Evolutionary conservation across 1,284 basidiomycete genomes (phyloP).

Genomic region (Puccinia novopanici): DNA sequence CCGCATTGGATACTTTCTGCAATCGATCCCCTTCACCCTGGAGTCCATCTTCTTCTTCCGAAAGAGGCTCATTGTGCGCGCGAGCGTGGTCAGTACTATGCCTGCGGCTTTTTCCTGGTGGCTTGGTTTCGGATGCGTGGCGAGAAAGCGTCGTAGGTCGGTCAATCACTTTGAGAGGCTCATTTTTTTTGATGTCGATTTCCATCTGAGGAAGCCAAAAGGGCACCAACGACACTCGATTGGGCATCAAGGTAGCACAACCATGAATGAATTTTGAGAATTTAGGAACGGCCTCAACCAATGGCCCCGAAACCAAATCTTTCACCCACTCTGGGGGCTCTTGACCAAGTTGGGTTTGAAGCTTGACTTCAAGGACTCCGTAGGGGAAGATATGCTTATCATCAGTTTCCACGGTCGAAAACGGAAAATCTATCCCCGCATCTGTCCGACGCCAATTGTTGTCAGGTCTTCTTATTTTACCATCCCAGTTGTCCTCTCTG

Average conservation of each 20-base stretch:
- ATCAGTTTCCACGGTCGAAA: constrained; percentile 72
- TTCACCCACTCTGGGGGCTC: constrained; percentile 97
- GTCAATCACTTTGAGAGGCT: constrained; percentile 66
- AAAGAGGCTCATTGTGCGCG: constrained; percentile 78
- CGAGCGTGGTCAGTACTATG: constrained; percentile 61
- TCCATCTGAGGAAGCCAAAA: constrained; percentile 93
- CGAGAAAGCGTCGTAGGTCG: constrained; percentile 65
- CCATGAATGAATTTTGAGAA: constrained; percentile 45
- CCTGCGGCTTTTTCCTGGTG: constrained; percentile 5
- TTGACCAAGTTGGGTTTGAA: constrained; percentile 94
- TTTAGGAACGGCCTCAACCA: constrained; percentile 82
- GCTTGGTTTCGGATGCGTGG: constrained; percentile 50
- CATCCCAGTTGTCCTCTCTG: constrained; percentile 97
- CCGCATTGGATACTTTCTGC: constrained; percentile 66
- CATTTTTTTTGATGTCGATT: constrained; percentile 85
- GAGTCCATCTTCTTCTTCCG: constrained; percentile 79
- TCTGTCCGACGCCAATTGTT: constrained; percentile 90
- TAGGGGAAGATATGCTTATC: constrained; percentile 93
- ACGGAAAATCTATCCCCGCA: constrained; percentile 79
- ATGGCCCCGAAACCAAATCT: constrained; percentile 86
- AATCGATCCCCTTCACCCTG: constrained; percentile 68
- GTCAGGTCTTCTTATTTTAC: constrained; percentile 70
- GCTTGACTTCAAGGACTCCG: constrained; percentile 91
- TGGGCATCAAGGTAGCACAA: constrained; percentile 60
- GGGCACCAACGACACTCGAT: constrained; percentile 94